phyloP scores from a whole-genome alignment of 306 rosid species.

The Carpinus viminea region DNA sequence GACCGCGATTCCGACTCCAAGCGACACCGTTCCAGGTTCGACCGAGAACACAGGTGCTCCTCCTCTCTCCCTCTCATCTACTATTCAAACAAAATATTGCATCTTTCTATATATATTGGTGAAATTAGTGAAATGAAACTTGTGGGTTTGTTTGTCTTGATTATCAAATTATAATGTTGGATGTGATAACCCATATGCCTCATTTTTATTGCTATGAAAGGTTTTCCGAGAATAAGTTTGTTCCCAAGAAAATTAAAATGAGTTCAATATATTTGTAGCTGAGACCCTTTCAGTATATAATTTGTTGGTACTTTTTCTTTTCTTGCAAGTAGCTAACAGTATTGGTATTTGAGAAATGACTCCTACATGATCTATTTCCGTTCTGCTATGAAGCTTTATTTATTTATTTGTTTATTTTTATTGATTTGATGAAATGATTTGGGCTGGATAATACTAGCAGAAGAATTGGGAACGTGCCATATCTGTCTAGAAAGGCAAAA shows the following conservation, averaged over 20 bases:
- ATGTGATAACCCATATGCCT: background rate
- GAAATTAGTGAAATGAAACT: no score
- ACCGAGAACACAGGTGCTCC: constrained; percentile 70
- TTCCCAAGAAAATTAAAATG: background rate
- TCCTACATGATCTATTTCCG: background rate
- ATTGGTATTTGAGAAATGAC: background rate
- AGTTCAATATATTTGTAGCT: background rate
- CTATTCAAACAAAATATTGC: background rate
- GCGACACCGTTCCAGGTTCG: constrained; percentile 73
- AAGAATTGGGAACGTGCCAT: background rate
- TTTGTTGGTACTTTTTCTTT: background rate
- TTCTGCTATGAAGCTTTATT: background rate
- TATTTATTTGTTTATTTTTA: background rate
- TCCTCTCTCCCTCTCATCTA: background rate
- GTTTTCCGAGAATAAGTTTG: background rate
- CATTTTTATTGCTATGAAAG: background rate
- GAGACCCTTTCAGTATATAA: background rate
- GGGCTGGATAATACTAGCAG: background rate
- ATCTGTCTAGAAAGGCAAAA: background rate
- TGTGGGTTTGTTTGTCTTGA: background rate
- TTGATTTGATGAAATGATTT: background rate
- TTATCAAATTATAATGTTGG: background rate
- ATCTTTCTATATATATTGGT: background rate
- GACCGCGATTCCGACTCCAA: constrained; percentile 61
- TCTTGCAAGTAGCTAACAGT: background rate